Evolutionary conservation across 2,329 filamentous ascomycete genomes (phyloP).

Genomic region (Chalaropsis ovoidea): DNA sequence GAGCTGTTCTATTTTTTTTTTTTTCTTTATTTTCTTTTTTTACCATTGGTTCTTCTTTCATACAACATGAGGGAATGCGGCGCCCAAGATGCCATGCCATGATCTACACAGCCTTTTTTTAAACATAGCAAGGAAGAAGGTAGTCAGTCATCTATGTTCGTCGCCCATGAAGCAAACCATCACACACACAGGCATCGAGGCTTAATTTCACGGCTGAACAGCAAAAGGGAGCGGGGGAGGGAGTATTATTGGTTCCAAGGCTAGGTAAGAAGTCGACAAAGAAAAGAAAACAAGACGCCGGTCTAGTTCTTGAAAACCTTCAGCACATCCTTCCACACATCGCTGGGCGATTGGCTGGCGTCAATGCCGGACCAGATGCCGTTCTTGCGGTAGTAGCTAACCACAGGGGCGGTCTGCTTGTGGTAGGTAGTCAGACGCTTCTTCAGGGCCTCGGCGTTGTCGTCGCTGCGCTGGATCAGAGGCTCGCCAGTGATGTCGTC

Average conservation of each 20-base stretch:
- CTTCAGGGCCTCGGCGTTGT: constrained; percentile 91
- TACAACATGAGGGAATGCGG: neutral
- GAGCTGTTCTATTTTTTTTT: neutral
- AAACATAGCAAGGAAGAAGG: neutral
- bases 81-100: neutral
- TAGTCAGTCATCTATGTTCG: too few species aligned
- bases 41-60: neutral
- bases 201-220: neutral
- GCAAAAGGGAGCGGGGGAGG: neutral
- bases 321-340: constrained; percentile 90
- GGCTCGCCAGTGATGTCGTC: constrained; percentile 96
- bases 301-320: constrained; percentile 57
- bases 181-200: neutral
- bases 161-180: too few species aligned
- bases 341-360: constrained; percentile 87
- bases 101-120: neutral
- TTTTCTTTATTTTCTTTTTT: neutral
- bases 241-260: constrained; percentile 8
- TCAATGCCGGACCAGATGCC: constrained; percentile 96
- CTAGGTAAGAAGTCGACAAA: constrained; percentile 14
- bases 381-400: constrained; percentile 92
- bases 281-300: constrained; percentile 13
- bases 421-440: constrained; percentile 93
- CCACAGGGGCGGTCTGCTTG: constrained; percentile 82
- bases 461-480: constrained; percentile 88